These are phyloP conservation scores for Lipomyces kockii DNA, from an alignment of 805 yeast genomes.

Conservation along the genomic window DNA sequence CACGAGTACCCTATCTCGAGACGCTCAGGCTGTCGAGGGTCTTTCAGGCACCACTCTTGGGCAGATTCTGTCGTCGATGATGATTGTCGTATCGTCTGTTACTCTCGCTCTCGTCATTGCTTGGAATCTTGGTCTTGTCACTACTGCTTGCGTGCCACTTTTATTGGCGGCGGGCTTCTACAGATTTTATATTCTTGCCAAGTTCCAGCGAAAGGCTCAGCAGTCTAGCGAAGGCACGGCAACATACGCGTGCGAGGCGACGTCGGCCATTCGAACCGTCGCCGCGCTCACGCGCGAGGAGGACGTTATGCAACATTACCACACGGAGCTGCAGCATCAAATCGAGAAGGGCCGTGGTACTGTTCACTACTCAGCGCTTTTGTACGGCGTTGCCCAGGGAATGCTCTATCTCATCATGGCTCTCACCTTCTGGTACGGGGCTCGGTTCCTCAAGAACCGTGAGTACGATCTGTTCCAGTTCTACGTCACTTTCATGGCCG, in stretches of 20 bases:
- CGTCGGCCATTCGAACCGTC: slow-evolving; percentile 50
- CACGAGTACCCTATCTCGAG: slow-evolving; percentile 48
- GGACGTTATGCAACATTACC: slow-evolving; percentile 45
- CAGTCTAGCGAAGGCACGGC: slow-evolving; percentile 48
- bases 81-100: slow-evolving; percentile 48
- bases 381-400: slow-evolving; percentile 48
- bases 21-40: slow-evolving; percentile 48
- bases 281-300: slow-evolving; percentile 50
- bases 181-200: slow-evolving; percentile 45
- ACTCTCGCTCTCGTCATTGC: slow-evolving; percentile 48
- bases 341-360: slow-evolving; percentile 42
- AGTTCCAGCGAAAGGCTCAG: slow-evolving; percentile 47
- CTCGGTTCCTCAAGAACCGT: slow-evolving; percentile 43
- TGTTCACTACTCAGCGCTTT: slow-evolving; percentile 41
- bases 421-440: slow-evolving; percentile 50
- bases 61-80: slow-evolving; percentile 46
- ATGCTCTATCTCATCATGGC: slow-evolving; percentile 48
- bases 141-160: slow-evolving; percentile 44
- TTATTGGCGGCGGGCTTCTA: slow-evolving; percentile 49
- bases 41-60: slow-evolving; percentile 51
- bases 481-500: slow-evolving; percentile 47
- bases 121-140: slow-evolving; percentile 50
- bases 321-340: slow-evolving; percentile 41
- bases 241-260: slow-evolving; percentile 49
- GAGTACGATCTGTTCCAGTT: slow-evolving; percentile 44